Conservation (phyloP, 2,329 filamentous ascomycete species). For the Onygena corvina region DNA sequence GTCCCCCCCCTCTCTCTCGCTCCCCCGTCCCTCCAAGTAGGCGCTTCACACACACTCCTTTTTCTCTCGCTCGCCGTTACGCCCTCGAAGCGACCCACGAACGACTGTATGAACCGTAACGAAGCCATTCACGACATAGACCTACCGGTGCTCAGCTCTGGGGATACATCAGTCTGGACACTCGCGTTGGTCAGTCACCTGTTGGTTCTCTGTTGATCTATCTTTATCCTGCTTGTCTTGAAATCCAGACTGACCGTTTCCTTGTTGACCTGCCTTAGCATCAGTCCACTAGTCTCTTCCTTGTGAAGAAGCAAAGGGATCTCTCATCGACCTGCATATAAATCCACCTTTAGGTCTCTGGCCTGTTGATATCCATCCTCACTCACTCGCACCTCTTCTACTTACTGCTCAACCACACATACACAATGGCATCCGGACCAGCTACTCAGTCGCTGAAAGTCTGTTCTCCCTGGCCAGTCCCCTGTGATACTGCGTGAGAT, state of each 20-base stretch:
- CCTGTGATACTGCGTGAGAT: slow-evolving; percentile 8
- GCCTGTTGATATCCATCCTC: not conserved
- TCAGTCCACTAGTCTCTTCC: not conserved
- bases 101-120: not conserved
- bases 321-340: not conserved
- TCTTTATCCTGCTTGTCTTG: not conserved
- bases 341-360: not conserved
- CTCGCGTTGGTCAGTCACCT: not conserved
- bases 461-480: slow-evolving; percentile 21
- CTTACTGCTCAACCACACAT: slow-evolving; percentile 10
- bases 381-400: slow-evolving; percentile 14
- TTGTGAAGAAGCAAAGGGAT: no score
- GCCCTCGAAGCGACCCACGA: not conserved
- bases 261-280: not conserved
- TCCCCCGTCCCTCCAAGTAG: not conserved
- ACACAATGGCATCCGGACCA: slow-evolving; percentile 60
- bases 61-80: not conserved
- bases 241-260: not conserved
- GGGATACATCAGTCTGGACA: not conserved
- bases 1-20: not conserved
- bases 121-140: not conserved
- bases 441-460: slow-evolving; percentile 90
- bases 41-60: not conserved
- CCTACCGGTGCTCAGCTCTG: not conserved
- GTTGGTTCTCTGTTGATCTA: not conserved